Conservation (phyloP, 2,329 filamentous ascomycete species). For the Pochonia chlamydosporia region DNA sequence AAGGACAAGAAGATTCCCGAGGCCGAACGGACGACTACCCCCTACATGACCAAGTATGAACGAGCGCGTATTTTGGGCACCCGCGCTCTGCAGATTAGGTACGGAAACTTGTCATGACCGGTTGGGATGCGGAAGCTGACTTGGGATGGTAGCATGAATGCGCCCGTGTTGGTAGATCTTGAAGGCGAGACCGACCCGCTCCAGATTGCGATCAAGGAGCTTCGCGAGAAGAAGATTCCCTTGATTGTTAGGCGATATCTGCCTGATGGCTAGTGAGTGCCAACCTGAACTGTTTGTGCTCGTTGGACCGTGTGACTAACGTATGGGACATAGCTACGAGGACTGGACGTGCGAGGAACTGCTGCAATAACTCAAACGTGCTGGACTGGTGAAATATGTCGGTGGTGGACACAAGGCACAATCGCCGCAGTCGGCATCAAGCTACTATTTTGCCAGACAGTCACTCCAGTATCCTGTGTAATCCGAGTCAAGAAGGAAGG, state of each 20-base stretch:
- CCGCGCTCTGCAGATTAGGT: conserved; percentile 93
- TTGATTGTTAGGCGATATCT: conserved; percentile 92
- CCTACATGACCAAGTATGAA: conserved; percentile 99
- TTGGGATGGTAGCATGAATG: conserved; percentile 70
- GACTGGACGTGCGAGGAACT: conserved; percentile 99
- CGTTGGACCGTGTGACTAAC: not conserved
- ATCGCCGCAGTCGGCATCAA: not conserved
- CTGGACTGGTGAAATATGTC: conserved; percentile 11
- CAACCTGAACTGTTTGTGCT: not conserved
- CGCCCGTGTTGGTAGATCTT: conserved; percentile 90
- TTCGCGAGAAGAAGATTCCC: conserved; percentile 97
- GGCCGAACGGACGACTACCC: conserved; percentile 84
- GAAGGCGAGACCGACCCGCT: conserved; percentile 97
- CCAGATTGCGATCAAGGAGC: conserved; percentile 95
- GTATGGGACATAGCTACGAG: conserved; percentile 67
- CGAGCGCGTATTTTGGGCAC: conserved; percentile 89
- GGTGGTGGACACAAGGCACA: not conserved
- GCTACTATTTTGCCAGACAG: not conserved
- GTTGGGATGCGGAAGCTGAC: conserved; percentile 13
- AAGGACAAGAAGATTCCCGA: conserved; percentile 87
- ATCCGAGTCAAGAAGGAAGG: conserved; percentile 2
- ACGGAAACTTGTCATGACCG: conserved; percentile 28
- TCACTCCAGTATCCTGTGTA: not conserved
- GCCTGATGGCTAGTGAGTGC: conserved; percentile 85
- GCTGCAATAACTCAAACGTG: conserved; percentile 45